Percentiles rank a stretch among this genome's conserved stretches.
These are phyloP conservation scores for Arthroderma sp. DNA, from an alignment of 2,329 filamentous ascomycete genomes.

Conservation along the genomic window DNA sequence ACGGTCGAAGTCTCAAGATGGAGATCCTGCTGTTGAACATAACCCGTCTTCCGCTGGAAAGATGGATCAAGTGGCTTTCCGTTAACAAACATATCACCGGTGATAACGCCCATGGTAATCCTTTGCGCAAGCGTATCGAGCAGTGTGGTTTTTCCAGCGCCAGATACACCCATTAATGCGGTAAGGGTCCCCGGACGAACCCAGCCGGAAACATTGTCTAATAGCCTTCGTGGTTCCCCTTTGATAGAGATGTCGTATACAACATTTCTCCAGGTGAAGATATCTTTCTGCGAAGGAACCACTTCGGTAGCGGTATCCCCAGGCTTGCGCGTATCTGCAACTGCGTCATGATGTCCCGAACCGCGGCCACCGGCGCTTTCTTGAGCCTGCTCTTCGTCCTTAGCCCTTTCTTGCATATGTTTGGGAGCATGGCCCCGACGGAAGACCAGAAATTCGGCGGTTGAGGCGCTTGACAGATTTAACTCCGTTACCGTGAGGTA, in stretches of 20 bases:
- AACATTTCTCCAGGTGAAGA: conserved; percentile 42
- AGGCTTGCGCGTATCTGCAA: conserved; percentile 5
- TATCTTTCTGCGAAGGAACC: conserved; percentile 24
- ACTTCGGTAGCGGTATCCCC: conserved; percentile 10
- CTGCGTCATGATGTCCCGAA: conserved; percentile 2
- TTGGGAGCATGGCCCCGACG: conserved; percentile 40
- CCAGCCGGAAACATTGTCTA: conserved; percentile 42
- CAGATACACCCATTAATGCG: conserved; percentile 48
- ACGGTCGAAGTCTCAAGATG: conserved; percentile 75
- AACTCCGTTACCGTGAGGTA: conserved; percentile 53
- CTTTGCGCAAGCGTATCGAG: conserved; percentile 46
- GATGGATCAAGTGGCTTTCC: conserved; percentile 42
- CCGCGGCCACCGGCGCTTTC: conserved; percentile 1
- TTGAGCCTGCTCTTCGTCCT: conserved; percentile 7
- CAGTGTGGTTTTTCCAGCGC: conserved; percentile 50
- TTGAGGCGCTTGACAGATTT: conserved; percentile 49
- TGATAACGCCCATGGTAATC: conserved; percentile 48
- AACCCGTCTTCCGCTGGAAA: conserved; percentile 54
- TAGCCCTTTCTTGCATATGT: conserved; percentile 1
- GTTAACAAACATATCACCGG: conserved; percentile 54
- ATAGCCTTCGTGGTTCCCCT: conserved; percentile 36
- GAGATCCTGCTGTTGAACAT: conserved; percentile 59
- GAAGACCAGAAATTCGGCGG: conserved; percentile 58
- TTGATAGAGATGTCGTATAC: conserved; percentile 42
- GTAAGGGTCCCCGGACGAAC: conserved; percentile 45